These are phyloP conservation scores for Aureobasidium sp. DNA, from an alignment of 2,329 filamentous ascomycete species.

Conservation along the genomic window DNA sequence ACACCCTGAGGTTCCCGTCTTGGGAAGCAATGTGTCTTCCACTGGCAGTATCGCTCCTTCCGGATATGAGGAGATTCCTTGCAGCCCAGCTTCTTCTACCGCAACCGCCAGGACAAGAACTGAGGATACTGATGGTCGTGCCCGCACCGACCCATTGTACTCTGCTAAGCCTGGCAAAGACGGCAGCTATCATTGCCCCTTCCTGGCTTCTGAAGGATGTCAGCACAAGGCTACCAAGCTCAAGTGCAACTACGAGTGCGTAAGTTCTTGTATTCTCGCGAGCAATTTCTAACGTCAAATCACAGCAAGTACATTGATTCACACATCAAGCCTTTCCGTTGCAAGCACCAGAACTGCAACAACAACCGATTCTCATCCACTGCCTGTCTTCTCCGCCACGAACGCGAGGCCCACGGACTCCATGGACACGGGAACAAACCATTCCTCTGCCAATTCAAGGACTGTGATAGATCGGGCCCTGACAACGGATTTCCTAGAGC, in stretches of 20 bases:
- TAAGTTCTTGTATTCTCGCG: neutral
- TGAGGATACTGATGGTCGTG: conserved; percentile 26
- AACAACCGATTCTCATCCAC: conserved; percentile 90
- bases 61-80: neutral
- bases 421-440: conserved; percentile 92
- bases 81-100: neutral
- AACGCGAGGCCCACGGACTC: conserved; percentile 91
- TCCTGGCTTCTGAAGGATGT: conserved; percentile 66
- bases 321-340: conserved; percentile 91
- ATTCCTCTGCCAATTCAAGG: conserved; percentile 78
- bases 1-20: neutral
- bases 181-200: conserved; percentile 90
- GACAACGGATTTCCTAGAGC: conserved; percentile 89
- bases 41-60: neutral
- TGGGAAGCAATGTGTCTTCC: neutral
- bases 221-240: conserved; percentile 90
- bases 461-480: conserved; percentile 73
- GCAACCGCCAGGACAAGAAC: neutral
- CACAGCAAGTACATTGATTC: conserved; percentile 92
- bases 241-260: conserved; percentile 97
- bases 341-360: conserved; percentile 77
- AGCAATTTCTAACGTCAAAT: conserved; percentile 6
- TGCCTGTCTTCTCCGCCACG: conserved; percentile 87
- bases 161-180: conserved; percentile 59
- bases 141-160: conserved; percentile 58